Evolutionary conservation across 257 asterid species (phyloP), one percentile per base, ranked within the genome.

Genomic region (Verbena officinalis): DNA sequence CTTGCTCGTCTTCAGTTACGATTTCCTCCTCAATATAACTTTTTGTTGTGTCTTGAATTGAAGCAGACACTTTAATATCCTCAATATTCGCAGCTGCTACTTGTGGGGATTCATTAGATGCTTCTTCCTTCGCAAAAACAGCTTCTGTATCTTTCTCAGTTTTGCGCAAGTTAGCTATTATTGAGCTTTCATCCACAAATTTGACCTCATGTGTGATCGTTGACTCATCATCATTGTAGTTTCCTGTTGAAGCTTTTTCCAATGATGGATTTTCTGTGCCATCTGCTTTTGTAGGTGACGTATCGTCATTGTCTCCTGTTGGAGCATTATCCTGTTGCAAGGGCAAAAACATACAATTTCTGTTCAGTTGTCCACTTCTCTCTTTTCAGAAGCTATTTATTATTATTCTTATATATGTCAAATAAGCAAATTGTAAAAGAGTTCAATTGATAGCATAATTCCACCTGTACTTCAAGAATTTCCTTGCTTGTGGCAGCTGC

Each of bases 281-380:
- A 64, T 71, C 72, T 49, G 49, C 51, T 55, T 55, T 36, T 39
- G 9, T 17, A 56, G 16, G 16, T 14, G 69, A 55, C n/a, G 55
- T 51, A n/a, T 57, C 61, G 31, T 52, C 74, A 23, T 15, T 56
- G 5, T 34, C 58, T 16, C 63, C 67, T 48, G 43, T 30, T 38
- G 67, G 40, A 58, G 52, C 15, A 50, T 36, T 33, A 67, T 62
- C 67, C 75, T 76, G 74, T 42, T 17, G 9, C 62, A 61, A 49
- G 42, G 48, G 45, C 15, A 56, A 65, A 36, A 49, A 49, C 36
- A 54, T 33, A 21, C 21, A 45, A 71, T 49, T 27, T 40, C 45
- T 50, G 43, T 40, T 56, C 48, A 46, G 53, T 38, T 52, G 14
- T 12, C 17, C 23, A 56, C 20, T 21, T 58, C 45, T 54, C 22